Evolutionary conservation across 371 early-diverging fungal species (phyloP).

Genomic region (Mucor piriformis): DNA sequence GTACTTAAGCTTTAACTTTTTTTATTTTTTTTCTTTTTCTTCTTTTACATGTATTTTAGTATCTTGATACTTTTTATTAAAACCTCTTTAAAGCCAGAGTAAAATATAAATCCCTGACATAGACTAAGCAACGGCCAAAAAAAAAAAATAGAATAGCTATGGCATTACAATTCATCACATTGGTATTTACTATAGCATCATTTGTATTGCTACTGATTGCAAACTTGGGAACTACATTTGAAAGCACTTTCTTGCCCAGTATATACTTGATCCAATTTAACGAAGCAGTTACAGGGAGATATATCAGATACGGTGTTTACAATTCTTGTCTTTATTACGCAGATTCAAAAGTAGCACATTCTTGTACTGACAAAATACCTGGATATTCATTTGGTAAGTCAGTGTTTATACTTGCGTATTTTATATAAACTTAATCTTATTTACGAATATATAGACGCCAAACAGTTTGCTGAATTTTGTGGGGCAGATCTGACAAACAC

Average conservation of each 20-base stretch:
- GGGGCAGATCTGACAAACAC: conserved; percentile 15
- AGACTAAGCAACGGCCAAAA: not conserved
- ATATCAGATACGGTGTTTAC: conserved; percentile 42
- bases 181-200: conserved; percentile 27
- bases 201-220: conserved; percentile 33
- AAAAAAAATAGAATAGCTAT: not conserved
- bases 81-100: not conserved
- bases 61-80: not conserved
- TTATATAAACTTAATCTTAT: not conserved
- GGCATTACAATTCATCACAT: conserved; percentile 25
- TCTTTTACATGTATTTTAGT: not conserved
- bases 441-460: conserved; percentile 2
- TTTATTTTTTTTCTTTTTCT: not conserved
- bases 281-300: conserved; percentile 27
- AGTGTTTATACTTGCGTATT: not conserved
- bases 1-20: not conserved
- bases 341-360: conserved; percentile 4
- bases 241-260: conserved; percentile 31
- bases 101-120: not conserved
- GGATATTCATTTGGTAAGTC: conserved; percentile 30
- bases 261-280: conserved; percentile 26
- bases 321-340: conserved; percentile 35
- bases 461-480: conserved; percentile 18
- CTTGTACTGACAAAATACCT: conserved; percentile 24
- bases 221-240: conserved; percentile 40